These are phyloP conservation scores for Aspergillus quadrilineatus DNA, from an alignment of 2,329 filamentous ascomycete species.

Conservation along the genomic window DNA sequence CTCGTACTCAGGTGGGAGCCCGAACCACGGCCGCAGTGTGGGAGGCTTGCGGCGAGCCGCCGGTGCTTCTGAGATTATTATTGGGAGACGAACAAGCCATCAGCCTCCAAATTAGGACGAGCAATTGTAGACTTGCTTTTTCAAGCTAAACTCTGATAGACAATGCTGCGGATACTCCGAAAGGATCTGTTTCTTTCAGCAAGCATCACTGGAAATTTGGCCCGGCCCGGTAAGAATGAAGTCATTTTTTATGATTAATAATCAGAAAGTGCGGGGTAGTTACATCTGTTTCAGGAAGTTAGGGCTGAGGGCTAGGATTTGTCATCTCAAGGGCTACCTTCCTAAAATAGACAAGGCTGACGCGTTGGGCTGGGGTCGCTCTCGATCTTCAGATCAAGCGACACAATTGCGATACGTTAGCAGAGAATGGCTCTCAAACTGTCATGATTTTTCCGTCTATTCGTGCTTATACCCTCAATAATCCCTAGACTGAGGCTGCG, in stretches of 20 bases:
- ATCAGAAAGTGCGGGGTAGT: neutral
- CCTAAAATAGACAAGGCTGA: constrained; percentile 26
- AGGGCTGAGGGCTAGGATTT: constrained; percentile 20
- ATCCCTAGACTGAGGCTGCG: constrained; percentile 17
- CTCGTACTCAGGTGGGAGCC: constrained; percentile 3
- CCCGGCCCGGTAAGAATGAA: neutral
- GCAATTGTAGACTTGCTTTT: constrained; percentile 10
- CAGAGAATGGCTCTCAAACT: constrained; percentile 14
- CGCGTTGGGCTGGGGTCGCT: constrained; percentile 18
- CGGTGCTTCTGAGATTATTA: neutral
- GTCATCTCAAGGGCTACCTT: constrained; percentile 30
- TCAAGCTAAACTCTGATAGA: neutral
- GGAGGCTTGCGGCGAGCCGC: constrained; percentile 8
- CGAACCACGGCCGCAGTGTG: constrained; percentile 6
- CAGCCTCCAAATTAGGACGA: constrained; percentile 8
- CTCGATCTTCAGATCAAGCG: neutral
- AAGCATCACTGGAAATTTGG: neutral
- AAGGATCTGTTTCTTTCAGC: neutral
- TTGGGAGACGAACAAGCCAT: constrained; percentile 4
- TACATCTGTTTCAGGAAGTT: constrained; percentile 9
- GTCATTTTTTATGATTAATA: constrained; percentile 8
- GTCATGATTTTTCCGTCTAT: constrained; percentile 23
- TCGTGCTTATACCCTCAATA: constrained; percentile 13
- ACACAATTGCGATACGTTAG: neutral
- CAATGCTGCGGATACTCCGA: neutral